phyloP scores from a whole-genome alignment of 2,329 filamentous ascomycete species.

The Cladosporium austrohemisphaericum region DNA sequence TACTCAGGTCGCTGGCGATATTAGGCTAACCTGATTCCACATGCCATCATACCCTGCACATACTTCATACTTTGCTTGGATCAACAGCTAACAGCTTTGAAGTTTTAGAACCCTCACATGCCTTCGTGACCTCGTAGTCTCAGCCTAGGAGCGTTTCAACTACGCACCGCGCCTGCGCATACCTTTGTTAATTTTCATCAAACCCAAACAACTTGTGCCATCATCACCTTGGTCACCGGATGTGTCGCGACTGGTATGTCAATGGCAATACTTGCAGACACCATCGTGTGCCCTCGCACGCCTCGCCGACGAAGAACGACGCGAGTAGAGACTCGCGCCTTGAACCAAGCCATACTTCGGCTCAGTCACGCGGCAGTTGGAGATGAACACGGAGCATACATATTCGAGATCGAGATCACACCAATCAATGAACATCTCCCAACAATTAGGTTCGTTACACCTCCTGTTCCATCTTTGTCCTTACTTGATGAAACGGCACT shows the following conservation, averaged over 20 bases:
- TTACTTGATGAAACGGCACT: conserved; percentile 37
- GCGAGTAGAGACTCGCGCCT: too few species aligned
- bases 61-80: conserved; percentile 1
- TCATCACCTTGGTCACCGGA: too few species aligned
- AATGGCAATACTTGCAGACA: too few species aligned
- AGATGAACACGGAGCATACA: neutral
- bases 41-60: conserved; percentile 5
- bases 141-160: too few species aligned
- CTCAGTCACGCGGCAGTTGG: too few species aligned
- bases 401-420: neutral
- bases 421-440: neutral
- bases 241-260: too few species aligned
- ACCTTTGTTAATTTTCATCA: too few species aligned
- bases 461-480: neutral
- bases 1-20: conserved; percentile 65
- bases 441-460: conserved; percentile 9
- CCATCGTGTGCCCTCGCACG: too few species aligned
- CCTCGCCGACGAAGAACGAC: too few species aligned
- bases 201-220: too few species aligned
- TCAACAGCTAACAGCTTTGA: conserved; percentile 8
- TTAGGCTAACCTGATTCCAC: conserved; percentile 35
- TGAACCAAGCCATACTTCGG: too few species aligned
- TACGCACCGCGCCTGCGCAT: too few species aligned
- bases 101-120: neutral
- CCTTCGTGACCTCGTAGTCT: neutral